Evolutionary conservation across 1,284 basidiomycete genomes (phyloP).

Genomic region (Cutaneotrichosporon mucoides): DNA sequence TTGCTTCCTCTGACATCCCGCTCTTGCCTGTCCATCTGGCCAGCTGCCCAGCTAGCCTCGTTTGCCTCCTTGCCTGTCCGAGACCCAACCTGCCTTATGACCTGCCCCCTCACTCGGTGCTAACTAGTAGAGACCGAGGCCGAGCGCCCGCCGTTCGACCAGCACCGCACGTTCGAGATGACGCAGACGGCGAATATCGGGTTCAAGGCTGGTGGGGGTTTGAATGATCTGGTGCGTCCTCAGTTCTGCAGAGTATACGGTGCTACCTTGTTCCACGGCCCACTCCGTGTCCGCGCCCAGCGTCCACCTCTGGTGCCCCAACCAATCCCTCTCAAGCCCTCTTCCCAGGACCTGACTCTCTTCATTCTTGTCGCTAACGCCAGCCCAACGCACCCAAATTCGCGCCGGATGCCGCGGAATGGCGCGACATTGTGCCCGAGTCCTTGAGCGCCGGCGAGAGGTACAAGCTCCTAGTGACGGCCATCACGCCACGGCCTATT

Average conservation of each 20-base stretch:
- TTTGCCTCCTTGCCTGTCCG: too few relatives aligned
- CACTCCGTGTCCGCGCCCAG: too few relatives aligned
- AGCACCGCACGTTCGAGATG: neutral
- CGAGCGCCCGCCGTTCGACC: conserved; percentile 3
- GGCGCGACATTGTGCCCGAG: conserved; percentile 57
- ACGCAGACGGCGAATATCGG: conserved; percentile 55
- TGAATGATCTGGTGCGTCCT: conserved; percentile 44
- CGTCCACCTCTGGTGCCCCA: too few relatives aligned
- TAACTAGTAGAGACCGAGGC: conserved; percentile 10
- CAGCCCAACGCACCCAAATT: conserved; percentile 46
- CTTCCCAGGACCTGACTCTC: too few relatives aligned
- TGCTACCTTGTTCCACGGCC: too few relatives aligned
- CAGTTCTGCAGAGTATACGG: too few relatives aligned
- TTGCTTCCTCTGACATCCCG: neutral
- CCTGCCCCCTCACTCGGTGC: too few relatives aligned
- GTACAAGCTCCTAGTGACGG: conserved; percentile 33
- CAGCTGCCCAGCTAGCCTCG: too few relatives aligned
- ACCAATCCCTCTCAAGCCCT: too few relatives aligned
- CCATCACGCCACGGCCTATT: conserved; percentile 60
- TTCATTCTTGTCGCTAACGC: neutral
- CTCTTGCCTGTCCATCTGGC: neutral
- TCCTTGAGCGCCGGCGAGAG: conserved; percentile 46
- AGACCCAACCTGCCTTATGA: too few relatives aligned
- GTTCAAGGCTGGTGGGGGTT: conserved; percentile 58
- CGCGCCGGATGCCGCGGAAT: conserved; percentile 54